phyloP scores from a whole-genome alignment of 768 basidiomycete genomes.

The Psilocybe subaeruginosa region DNA sequence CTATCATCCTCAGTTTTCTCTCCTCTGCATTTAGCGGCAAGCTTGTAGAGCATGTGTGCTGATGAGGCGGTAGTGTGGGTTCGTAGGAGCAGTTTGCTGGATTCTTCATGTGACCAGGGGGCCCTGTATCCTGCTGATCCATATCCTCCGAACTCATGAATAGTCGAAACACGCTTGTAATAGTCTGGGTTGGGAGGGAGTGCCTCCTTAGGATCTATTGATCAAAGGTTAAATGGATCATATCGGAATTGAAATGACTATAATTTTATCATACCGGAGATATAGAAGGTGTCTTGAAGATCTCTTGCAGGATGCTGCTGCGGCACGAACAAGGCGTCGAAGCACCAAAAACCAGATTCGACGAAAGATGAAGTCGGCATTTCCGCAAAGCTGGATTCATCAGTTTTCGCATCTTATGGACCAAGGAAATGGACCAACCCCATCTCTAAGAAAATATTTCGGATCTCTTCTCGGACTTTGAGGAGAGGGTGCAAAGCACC shows the following conservation, averaged over 20 bases:
- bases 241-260: background rate
- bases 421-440: constrained; percentile 59
- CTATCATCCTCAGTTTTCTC: constrained; percentile 49
- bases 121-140: constrained; percentile 97
- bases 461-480: constrained; percentile 97
- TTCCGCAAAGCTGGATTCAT: constrained; percentile 80
- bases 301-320: constrained; percentile 99
- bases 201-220: constrained; percentile 75
- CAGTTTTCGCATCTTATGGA: background rate
- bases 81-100: constrained; percentile 87
- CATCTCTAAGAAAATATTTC: constrained; percentile 99
- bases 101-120: constrained; percentile 93
- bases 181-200: constrained; percentile 80
- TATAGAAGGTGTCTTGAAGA: constrained; percentile 97
- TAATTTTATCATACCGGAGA: constrained; percentile 63
- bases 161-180: constrained; percentile 80
- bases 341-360: constrained; percentile 99
- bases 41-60: constrained; percentile 90
- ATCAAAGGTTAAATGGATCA: background rate
- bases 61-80: constrained; percentile 98
- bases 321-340: constrained; percentile 97
- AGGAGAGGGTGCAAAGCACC: constrained; percentile 95
- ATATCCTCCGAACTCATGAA: constrained; percentile 87
- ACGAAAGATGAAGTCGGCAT: constrained; percentile 98
- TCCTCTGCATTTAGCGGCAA: constrained; percentile 82